phyloP scores from a whole-genome alignment of 352 stramenopile genomes.

The Globisporangium okanoganense region DNA sequence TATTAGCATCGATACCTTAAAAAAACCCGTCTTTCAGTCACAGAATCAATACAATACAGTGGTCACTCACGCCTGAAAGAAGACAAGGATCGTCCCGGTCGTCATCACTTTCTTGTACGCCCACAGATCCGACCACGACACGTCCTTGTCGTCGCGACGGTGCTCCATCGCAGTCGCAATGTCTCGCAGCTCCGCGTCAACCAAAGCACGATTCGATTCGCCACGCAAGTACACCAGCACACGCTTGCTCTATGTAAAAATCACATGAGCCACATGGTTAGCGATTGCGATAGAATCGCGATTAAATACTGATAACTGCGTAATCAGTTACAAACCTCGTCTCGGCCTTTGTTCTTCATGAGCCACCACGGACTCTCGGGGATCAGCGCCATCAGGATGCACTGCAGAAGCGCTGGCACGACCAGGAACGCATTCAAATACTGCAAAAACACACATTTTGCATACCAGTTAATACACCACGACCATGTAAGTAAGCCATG shows the following conservation, averaged over 20 bases:
- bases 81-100: constrained; percentile 62
- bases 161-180: constrained; percentile 65
- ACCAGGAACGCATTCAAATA: constrained; percentile 76
- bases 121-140: constrained; percentile 53
- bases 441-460: constrained; percentile 9
- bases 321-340: constrained; percentile 17
- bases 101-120: constrained; percentile 53
- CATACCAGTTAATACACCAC: background rate
- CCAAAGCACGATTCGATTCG: constrained; percentile 22
- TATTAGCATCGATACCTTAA: too few relatives aligned
- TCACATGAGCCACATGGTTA: background rate
- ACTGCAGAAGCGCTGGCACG: constrained; percentile 57
- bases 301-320: background rate
- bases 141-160: constrained; percentile 32
- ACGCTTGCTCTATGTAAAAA: constrained; percentile 18
- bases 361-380: constrained; percentile 90
- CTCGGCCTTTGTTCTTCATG: constrained; percentile 63
- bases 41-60: background rate
- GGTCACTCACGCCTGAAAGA: constrained; percentile 67
- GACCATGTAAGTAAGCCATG: background rate
- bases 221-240: constrained; percentile 41
- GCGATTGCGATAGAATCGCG: background rate
- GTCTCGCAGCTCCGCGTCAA: constrained; percentile 60
- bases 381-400: constrained; percentile 50
- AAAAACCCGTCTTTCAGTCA: too few relatives aligned